Conservation (phyloP, 345 rosid genomes). For the Sonneratia caseolaris region DNA sequence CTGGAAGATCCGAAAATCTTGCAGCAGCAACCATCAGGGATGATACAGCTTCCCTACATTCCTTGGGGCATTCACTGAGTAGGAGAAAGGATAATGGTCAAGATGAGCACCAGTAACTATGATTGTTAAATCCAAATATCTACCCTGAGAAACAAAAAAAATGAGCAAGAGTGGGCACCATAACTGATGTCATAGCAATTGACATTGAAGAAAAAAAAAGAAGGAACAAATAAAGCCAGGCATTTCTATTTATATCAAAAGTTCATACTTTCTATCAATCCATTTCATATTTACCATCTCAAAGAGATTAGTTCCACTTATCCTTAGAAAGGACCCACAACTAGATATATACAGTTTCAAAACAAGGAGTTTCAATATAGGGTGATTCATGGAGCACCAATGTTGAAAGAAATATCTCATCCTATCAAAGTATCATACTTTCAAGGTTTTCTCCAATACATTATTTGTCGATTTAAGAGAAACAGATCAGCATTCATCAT, state of each 20-base stretch:
- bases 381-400: too few species aligned
- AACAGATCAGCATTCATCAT: background rate
- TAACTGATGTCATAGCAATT: too few species aligned
- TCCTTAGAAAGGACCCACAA: background rate
- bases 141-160: background rate
- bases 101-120: background rate
- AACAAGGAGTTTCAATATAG: too few species aligned
- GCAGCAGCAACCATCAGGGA: constrained; percentile 94
- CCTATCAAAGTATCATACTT: background rate
- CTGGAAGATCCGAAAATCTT: constrained; percentile 85
- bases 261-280: background rate
- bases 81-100: constrained; percentile 4
- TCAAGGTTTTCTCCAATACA: background rate
- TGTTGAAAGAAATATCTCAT: too few species aligned
- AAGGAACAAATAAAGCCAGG: too few species aligned
- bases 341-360: background rate
- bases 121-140: background rate
- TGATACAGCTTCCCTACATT: constrained; percentile 68
- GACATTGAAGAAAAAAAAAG: too few species aligned
- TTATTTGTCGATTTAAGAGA: background rate
- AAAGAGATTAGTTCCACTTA: background rate
- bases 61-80: constrained; percentile 78
- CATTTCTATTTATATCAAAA: background rate
- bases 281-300: background rate
- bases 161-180: background rate